Evolutionary conservation across 495 filamentous ascomycete genomes (phyloP).

Genomic region (Penicillium paxilli): DNA sequence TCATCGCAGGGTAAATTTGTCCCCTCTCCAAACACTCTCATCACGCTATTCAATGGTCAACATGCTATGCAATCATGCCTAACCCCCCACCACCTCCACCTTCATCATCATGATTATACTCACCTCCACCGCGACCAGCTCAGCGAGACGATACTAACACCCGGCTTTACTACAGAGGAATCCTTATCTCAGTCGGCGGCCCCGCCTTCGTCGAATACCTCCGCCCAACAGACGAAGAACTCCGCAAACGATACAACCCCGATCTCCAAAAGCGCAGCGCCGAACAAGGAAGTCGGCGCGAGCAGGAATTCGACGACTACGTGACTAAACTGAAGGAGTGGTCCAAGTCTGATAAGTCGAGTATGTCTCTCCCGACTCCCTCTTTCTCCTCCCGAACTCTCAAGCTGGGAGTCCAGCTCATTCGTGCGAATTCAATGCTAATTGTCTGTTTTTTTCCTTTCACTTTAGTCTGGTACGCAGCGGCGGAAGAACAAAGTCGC

Average conservation of each 20-base stretch:
- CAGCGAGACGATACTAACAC: conserved; percentile 1
- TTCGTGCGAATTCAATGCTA: no score
- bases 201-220: conserved; percentile 81
- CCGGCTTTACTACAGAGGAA: conserved; percentile 61
- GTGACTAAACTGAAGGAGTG: conserved; percentile 80
- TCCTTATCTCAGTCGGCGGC: conserved; percentile 72
- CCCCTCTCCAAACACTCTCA: no score
- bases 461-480: conserved; percentile 78
- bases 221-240: conserved; percentile 84
- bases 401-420: no score
- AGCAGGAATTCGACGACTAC: conserved; percentile 88
- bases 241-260: conserved; percentile 90
- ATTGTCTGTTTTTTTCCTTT: conserved; percentile 19
- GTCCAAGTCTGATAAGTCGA: conserved; percentile 87
- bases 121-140: no score
- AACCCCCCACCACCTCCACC: no score
- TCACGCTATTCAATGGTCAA: no score
- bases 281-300: conserved; percentile 67
- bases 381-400: not conserved
- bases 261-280: conserved; percentile 83
- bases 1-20: conserved; percentile 48
- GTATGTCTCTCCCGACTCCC: no score
- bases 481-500: conserved; percentile 62
- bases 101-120: no score
- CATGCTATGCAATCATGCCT: not conserved